Base-by-base conservation (phyloP, 2,329 filamentous ascomycete species). In the Cladosporium cucumerinum region DNA sequence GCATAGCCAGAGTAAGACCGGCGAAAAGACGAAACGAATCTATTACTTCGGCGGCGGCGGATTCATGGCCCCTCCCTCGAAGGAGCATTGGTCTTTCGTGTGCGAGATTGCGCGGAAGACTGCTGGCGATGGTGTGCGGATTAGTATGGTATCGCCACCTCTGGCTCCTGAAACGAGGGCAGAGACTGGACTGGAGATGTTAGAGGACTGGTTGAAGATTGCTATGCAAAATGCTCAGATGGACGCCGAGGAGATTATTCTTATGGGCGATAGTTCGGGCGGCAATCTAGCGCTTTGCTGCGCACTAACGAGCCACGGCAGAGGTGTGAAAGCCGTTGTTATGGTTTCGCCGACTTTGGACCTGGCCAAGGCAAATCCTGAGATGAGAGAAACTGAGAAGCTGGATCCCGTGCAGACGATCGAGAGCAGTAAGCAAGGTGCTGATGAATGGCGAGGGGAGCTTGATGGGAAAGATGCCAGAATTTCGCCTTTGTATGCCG, bases 1-100 rank as follows among this genome's bases (percentile, higher is more conserved):
- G 48, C 48, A 25, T 16, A 6, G 26, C 25, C 49, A 30, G 12
- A 28, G 26, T 11, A 49, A 49, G 10, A 32, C 28, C 10, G 14
- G 26, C 14, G 26, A 28, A 5, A 11, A 26, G 23, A 11, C 2
- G 3, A 78, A 75, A 66, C 72, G 77, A 5, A 74, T 87, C 30
- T 81, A 84, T 66, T 87, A 86, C 65, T 85, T 86, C 66, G 78
- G 78, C 0, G 85, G 85, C 1, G 85, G 85, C 11, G 83, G 82
- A 2, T 87, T 85, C 81, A 82, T 83, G 65, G 77, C 76, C 67
- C 82, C 82, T 0, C 81, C 85, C 0, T 79, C 78, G 3, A 68
- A 73, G 0, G 77, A 84, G 52, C 85, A 87, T 66, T 87, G 84
- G 84, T 77, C 77, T 8, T 73, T 86, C 10, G 78, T 79, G 61